Base-by-base conservation (phyloP, 2,329 filamentous ascomycete species). In the Polychaeton citri region DNA sequence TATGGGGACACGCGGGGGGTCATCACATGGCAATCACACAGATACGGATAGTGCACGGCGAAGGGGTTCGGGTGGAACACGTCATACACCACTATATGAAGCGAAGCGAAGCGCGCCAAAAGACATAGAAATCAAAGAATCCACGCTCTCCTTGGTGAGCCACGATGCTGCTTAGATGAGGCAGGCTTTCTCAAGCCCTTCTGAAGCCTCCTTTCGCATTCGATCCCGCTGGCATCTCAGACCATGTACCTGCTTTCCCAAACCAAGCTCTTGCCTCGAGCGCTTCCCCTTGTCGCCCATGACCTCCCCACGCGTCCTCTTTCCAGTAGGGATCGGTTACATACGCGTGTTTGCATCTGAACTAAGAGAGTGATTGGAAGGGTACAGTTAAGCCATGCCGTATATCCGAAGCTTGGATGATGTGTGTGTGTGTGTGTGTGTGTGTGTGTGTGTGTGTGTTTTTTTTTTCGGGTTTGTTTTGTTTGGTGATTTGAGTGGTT, bases 301-400 rank as follows among this genome's bases (percentile, higher is more conserved):
- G 38, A 37, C 41, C 41, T 39, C 41, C 41, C 39, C 41, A 43
- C 28, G 20, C 35, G 35, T 39, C 17, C 32, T 28, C 28, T 38
- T 34, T 26, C 26, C 37, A 36, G 16, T 33, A 32, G 32, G 19
- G 24, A 31, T 32, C 31, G 26, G 37, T 35, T 31, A 38, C 19
- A 19, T 28, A 15, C 24, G 7, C 12, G 24, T 28, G 24, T 7
- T 28, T 28, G 24, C 24, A 28, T 28, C 12, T 12, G 24, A 28
- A 28, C 15, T 28, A 28, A 28, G 24, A 28, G 15, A 28, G 24
- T 10, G 12, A 10, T 10, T 12, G 15, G 15, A 28, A 28, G 4
- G 24, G 7, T 15, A 28, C 7, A 10, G 7, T 5, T 4, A 28
- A 28, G 24, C 15, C 24, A 12, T 15, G 24, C 24, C 24, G 24